phyloP scores from a whole-genome alignment of 2,329 filamentous ascomycete genomes.

The Aureobasidium uvarum region DNA sequence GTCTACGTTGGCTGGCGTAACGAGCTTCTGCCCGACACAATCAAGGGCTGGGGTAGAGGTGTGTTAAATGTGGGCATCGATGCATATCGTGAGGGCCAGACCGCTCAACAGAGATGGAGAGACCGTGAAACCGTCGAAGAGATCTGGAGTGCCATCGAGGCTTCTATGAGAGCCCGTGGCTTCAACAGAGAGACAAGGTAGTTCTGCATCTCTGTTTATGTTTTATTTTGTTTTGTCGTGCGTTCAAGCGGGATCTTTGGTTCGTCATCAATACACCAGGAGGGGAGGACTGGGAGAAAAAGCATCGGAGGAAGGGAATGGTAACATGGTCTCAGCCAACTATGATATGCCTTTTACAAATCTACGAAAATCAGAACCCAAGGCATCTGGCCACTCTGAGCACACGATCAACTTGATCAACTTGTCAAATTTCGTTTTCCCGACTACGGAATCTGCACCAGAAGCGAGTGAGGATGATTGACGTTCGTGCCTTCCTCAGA shows the following conservation, averaged over 20 bases:
- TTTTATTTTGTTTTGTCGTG: constrained; percentile 18
- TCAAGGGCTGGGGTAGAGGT: constrained; percentile 81
- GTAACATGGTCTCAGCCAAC: background rate
- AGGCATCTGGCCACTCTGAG: background rate
- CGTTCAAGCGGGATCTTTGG: constrained; percentile 17
- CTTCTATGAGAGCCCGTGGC: constrained; percentile 71
- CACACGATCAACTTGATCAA: background rate
- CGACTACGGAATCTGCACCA: background rate
- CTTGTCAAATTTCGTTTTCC: too few species aligned
- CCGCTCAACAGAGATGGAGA: constrained; percentile 61
- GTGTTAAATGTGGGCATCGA: constrained; percentile 80
- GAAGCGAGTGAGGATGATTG: background rate
- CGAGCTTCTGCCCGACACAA: constrained; percentile 72
- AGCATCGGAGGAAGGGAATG: background rate
- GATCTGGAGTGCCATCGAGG: constrained; percentile 88
- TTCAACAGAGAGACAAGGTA: constrained; percentile 17
- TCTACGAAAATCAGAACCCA: background rate
- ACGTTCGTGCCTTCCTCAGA: background rate
- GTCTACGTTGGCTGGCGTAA: constrained; percentile 90
- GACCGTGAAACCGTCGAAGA: constrained; percentile 91
- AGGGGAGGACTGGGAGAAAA: background rate
- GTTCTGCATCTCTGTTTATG: background rate
- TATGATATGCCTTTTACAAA: background rate
- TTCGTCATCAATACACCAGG: constrained; percentile 2
- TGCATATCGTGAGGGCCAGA: constrained; percentile 64